Base-by-base conservation (phyloP, 768 basidiomycete genomes). In the Lactarius psammicola region DNA sequence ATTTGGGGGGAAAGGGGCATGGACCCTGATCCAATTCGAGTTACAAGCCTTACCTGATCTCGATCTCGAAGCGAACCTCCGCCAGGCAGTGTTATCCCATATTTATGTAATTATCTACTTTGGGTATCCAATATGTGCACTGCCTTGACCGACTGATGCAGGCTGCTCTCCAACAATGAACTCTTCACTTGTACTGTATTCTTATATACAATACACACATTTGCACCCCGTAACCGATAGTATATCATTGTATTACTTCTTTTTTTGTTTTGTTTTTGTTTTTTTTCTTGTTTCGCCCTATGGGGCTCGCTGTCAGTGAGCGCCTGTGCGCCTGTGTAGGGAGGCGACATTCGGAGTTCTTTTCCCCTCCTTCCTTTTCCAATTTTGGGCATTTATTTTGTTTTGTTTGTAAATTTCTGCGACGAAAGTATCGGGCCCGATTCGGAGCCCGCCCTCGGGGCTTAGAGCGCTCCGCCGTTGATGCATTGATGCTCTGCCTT, bases 31-130 rank as follows among this genome's bases (percentile, higher is more conserved):
- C 23, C n/a, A 49, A 23, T 11, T 30, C 17, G 26, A 20, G 36
- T 38, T 42, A 42, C 5, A 6, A 20, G 42, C n/a, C 34, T 49
- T 23, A 26, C 46, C 10, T 61, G 49, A 61, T 63, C 63, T 5
- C 56, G 63, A 64, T 64, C 63, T 18, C 56, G 49, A n/a, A 4
- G 34, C 23, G 23, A n/a, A n/a, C n/a, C n/a, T n/a, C n/a, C n/a
- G n/a, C n/a, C n/a, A n/a, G 49, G 34, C 36, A 10, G 38, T 59
- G 23, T 55, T 53, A 18, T 54, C 57, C 49, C 9, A 1, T 8
- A 2, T 17, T 26, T 18, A 4, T 9, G 23, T 13, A 33, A 49
- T 26, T 30, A 59, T 15, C 58, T 30, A 3, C 20, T 33, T 58
- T n/a, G 17, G 38, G 38, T 44, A 8, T 5, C 34, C 3, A 7